Percentiles rank a stretch among this genome's conserved stretches.
Conservation (phyloP, 306 rosid species). For the Cucumis hystrix region DNA sequence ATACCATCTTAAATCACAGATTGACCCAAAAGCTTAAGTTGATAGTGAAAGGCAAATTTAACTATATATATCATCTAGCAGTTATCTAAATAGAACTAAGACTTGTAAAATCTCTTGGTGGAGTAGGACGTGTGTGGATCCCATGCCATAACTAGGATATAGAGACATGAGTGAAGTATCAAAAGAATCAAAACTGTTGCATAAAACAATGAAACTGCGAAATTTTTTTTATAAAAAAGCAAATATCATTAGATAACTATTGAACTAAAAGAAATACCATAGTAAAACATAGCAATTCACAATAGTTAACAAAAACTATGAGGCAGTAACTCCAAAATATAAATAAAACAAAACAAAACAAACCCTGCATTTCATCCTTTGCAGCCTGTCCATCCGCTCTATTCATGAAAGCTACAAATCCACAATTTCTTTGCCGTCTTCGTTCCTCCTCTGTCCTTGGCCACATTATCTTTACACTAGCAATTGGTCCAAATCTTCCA, state of each 20-base stretch:
- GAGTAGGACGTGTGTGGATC: neutral
- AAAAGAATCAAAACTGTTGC: neutral
- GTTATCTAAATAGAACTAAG: neutral
- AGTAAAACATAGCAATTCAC: neutral
- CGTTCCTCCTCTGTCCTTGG: constrained; percentile 99
- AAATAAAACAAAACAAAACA: constrained; percentile 7
- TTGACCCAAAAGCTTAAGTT: no score
- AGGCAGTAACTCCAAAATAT: neutral
- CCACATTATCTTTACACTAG: constrained; percentile 99
- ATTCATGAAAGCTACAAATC: constrained; percentile 99
- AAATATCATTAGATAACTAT: neutral
- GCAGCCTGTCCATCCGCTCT: constrained; percentile 99
- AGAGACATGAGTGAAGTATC: neutral
- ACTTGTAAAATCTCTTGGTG: neutral
- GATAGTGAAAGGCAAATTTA: no score
- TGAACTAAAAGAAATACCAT: neutral
- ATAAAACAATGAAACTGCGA: neutral
- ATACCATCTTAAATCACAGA: no score
- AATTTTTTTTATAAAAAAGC: neutral
- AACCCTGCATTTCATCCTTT: constrained; percentile 99
- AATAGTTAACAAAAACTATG: neutral
- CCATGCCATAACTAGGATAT: neutral
- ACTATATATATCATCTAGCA: no score
- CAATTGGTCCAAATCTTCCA: constrained; percentile 99
- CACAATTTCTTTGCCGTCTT: constrained; percentile 97